These are phyloP conservation scores for Dichotomopilus funicola DNA, from an alignment of 2,329 filamentous ascomycete species.

Conservation along the genomic window DNA sequence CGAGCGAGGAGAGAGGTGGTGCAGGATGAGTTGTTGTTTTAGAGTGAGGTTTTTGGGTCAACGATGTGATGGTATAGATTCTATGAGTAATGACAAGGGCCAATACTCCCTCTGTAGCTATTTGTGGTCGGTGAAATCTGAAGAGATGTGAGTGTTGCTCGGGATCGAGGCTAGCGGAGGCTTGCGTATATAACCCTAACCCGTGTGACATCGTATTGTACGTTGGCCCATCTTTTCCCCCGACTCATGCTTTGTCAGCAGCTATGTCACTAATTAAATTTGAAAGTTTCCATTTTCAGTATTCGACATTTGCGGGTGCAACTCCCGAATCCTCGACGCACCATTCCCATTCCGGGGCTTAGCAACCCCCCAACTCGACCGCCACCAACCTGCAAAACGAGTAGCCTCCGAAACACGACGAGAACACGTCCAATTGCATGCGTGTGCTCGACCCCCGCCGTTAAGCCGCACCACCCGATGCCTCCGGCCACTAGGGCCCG, in stretches of 20 bases:
- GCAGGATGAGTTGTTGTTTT: conserved; percentile 6
- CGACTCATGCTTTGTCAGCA: too few relatives aligned
- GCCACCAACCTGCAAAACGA: too few relatives aligned
- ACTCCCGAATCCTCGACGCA: too few relatives aligned
- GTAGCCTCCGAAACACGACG: too few relatives aligned
- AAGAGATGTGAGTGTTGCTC: neutral
- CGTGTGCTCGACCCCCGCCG: neutral
- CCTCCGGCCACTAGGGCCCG: conserved; percentile 22
- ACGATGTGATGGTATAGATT: neutral
- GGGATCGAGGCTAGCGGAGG: neutral
- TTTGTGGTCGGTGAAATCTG: too few relatives aligned
- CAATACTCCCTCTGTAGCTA: neutral
- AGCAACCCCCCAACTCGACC: too few relatives aligned
- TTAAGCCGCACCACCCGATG: conserved; percentile 17
- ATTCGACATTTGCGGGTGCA: too few relatives aligned
- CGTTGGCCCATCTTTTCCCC: too few relatives aligned
- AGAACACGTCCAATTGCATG: conserved; percentile 3
- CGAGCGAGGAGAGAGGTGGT: neutral
- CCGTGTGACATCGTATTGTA: neutral
- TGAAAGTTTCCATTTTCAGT: too few relatives aligned
- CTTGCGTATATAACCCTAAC: conserved; percentile 3
- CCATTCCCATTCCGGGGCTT: too few relatives aligned
- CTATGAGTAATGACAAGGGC: neutral
- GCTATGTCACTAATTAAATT: too few relatives aligned
- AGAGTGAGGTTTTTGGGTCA: neutral